Base-by-base conservation (phyloP, 768 basidiomycete species). In the Sutorius australiensis region DNA sequence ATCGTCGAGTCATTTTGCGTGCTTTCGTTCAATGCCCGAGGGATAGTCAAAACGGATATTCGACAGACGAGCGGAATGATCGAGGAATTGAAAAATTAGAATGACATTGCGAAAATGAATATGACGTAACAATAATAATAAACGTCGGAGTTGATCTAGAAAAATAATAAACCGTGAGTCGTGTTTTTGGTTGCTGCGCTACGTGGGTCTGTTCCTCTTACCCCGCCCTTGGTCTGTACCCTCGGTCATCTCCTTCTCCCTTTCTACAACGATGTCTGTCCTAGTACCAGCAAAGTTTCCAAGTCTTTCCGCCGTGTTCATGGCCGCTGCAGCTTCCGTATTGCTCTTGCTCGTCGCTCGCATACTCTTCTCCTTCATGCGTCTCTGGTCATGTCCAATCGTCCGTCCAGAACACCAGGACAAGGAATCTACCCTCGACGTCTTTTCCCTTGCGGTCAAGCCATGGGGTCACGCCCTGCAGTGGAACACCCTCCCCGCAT, bases 261-360 rank as follows among this genome's bases (percentile, higher is more conserved):
- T 37, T n/a, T n/a, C 40, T 9, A 19, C 21, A 42, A 51, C 49
- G 48, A 69, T 69, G 68, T 68, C 67, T 30, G 65, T 69, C 45
- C 67, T 71, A 52, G 60, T 71, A 46, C 60, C 55, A 27, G 59
- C 68, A 44, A 65, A 65, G 53, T 67, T 60, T 17, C 68, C 68
- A 41, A 58, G 57, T 46, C 55, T 71, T 14, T 60, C 68, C 10
- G 48, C 65, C 51, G 46, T 71, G 11, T 67, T 69, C 57, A 67
- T 71, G 66, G 69, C 68, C 2, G 66, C 64, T 17, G 54, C 60
- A 7, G 60, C 60, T 6, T 71, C 68, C 12, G 27, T 58, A 12
- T 17, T 71, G 13, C 61, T 71, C 49, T 17, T 69, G n/a, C 42
- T 69, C 30, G 48, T 71, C 48, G 68, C 69, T 16, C 68, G 67